Base-by-base conservation (phyloP, 805 yeast species). In the Spencermartinsiella europaea region DNA sequence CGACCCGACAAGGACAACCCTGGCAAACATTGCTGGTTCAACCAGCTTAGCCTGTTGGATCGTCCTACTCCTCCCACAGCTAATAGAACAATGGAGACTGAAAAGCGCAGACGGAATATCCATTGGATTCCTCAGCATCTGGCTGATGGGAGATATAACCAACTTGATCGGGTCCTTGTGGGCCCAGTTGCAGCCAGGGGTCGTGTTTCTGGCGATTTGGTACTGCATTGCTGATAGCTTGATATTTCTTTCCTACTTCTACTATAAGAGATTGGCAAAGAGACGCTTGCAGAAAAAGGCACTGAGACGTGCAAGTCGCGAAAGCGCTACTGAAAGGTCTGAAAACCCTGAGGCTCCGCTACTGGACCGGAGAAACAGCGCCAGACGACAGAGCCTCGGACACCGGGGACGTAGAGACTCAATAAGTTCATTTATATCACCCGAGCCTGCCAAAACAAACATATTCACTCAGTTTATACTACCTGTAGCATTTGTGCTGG, bases 41-140 rank as follows among this genome's bases (percentile, higher is more conserved):
- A 74, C 84, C 5, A 74, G 80, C 27, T 71, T 85, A 36, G 88
- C 91, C 0, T 82, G 91, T 62, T 85, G 90, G 89, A 73, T 85
- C 10, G 89, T 85, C 12, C 65, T 85, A 35, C 72, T 85, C 48
- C 66, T 85, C 54, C 93, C 95, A 0, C 95, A 85, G 61, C 71
- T 85, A 40, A 74, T 85, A 21, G 95, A 85, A 61, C 91, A 85
- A 65, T 85, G 89, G 89, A 66, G 85, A 45, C 65, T 80, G 45
- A 80, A 85, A 58, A 61, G 71, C 15, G 85, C 88, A 3, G 90
- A 83, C 28, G 95, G 95, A 4, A 79, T 85, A 20, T 78, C 91
- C 34, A 72, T 82, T 27, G 75, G 81, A 4, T 84, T 85, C 56
- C 72, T 85, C 21, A 54, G 75, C 8, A 74, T 81, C 44, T 85